Evolutionary conservation across 176 grass and related monocot species (phyloP), one percentile per base, ranked within the genome.

Genomic region (Phragmites australis): DNA sequence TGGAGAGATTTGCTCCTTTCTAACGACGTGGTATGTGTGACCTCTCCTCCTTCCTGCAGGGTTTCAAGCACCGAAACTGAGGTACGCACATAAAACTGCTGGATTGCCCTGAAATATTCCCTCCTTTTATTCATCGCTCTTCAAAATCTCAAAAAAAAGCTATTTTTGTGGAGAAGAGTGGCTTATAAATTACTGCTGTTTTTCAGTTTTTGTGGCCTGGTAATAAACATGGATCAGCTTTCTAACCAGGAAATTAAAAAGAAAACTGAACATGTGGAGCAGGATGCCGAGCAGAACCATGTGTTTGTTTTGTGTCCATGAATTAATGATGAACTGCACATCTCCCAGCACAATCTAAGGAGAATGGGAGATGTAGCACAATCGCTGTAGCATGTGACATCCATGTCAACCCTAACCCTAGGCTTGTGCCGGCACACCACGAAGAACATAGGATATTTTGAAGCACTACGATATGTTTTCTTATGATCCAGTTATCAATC

Each of bases 101-200:
- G 29, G 17, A 37, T 5, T 52, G 30, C n/a, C 29, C 21, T 18
- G 0, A 21, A 52, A 42, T 45, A 9, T 22, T 1, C 6, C 64
- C 16, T 48, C 16, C 41, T 64, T 26, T 6, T 6, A 42, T 15
- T 8, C 62, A 42, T 48, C 2, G 45, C 9, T 48, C 26, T n/a
- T 5, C 37, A 42, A 11, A n/a, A 42, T 65, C 7, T 16, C 11
- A 66, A 37, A 37, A 37, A 37, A 37, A 37, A 37, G 9, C 27
- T 23, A 53, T 5, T 50, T 84, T 75, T 1, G 76, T 85, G 82
- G 87, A 81, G 70, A 76, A 51, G 77, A 85, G 34, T 13, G 0
- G 3, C 18, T 5, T 37, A 18, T 8, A 19, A n/a, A n/a, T 3
- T 54, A n/a, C 18, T 0, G 12, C 9, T 23, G 23, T 8, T 23